Percentiles rank a stretch among this genome's conserved stretches.
phyloP scores from a whole-genome alignment of 371 early-diverging fungal species.

The Rhizopus sp. region DNA sequence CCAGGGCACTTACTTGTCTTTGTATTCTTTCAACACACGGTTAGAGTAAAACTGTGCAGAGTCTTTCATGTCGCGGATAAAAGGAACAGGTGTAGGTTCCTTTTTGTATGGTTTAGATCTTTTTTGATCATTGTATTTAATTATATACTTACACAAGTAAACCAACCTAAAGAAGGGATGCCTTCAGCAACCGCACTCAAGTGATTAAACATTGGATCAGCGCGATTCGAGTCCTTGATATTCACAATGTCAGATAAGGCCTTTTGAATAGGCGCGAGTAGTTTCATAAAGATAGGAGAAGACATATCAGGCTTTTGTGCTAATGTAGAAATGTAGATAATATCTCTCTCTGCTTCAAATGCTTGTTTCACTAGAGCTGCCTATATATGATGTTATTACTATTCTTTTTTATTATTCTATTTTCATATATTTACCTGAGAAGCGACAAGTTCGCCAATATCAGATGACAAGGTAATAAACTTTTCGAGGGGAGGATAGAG shows the following conservation, averaged over 20 bases:
- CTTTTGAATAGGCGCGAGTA: conserved; percentile 75
- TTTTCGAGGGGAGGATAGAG: conserved; percentile 54
- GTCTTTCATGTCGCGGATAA: conserved; percentile 88
- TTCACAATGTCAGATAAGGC: conserved; percentile 65
- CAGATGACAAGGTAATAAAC: conserved; percentile 58
- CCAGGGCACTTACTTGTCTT: conserved; percentile 74
- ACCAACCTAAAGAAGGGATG: conserved; percentile 92
- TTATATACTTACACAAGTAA: conserved; percentile 70
- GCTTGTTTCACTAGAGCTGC: conserved; percentile 53
- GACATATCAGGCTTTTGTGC: conserved; percentile 79
- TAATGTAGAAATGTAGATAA: conserved; percentile 72
- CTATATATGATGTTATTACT: conserved; percentile 11
- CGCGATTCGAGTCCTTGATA: conserved; percentile 77
- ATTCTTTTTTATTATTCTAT: not conserved
- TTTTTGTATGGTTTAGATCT: conserved; percentile 18
- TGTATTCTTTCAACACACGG: conserved; percentile 87
- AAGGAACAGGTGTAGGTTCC: conserved; percentile 90
- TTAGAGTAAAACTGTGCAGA: conserved; percentile 91
- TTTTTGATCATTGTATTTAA: not conserved
- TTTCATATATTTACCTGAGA: conserved; percentile 66
- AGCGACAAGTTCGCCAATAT: conserved; percentile 69
- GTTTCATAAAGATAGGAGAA: conserved; percentile 52
- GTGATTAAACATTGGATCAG: conserved; percentile 76
- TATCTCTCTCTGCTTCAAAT: conserved; percentile 69
- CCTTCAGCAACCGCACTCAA: conserved; percentile 88